Base-by-base conservation (phyloP, 75 land plant species). In the Gnetum montanum region DNA sequence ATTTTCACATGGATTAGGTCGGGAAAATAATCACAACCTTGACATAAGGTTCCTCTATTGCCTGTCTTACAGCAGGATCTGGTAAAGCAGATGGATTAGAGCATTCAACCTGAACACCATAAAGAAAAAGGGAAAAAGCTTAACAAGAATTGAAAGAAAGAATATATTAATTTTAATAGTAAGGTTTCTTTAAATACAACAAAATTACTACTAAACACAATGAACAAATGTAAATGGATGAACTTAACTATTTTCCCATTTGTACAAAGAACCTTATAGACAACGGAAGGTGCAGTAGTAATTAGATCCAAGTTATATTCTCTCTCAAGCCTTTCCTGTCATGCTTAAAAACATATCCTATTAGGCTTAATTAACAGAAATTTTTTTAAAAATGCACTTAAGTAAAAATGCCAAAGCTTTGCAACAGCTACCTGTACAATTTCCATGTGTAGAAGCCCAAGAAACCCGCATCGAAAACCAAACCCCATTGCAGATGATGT, bases 361-460 rank as follows among this genome's bases (percentile, higher is more conserved):
- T n/a, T n/a, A n/a, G n/a, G n/a, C n/a, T n/a, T n/a, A n/a, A n/a
- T n/a, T n/a, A n/a, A n/a, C n/a, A n/a, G n/a, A n/a, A n/a, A n/a
- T n/a, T n/a, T n/a, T n/a, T n/a, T n/a, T n/a, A n/a, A n/a, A 35
- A 38, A 51, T 8, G 26, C 23, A 1, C 4, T 36, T 6, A 57
- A 16, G 30, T n/a, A 41, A 34, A 20, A 10, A 27, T 4, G 49
- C n/a, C 24, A 13, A 8, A 19, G n/a, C n/a, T n/a, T 31, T 19
- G 24, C 28, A 26, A 43, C 59, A 57, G 47, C 23, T 36, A 85
- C 95, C 90, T 89, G 95, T 35, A 94, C 90, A 59, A 94, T 94
- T 83, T 94, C 98, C 96, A 94, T 89, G 57, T 94, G 98, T 16
- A 94, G 80, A 44, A 94, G 85, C 55, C 96, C 96, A n/a, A 94